phyloP scores from a whole-genome alignment of 129 eudicot species.

The Flaveria sonorensis region DNA sequence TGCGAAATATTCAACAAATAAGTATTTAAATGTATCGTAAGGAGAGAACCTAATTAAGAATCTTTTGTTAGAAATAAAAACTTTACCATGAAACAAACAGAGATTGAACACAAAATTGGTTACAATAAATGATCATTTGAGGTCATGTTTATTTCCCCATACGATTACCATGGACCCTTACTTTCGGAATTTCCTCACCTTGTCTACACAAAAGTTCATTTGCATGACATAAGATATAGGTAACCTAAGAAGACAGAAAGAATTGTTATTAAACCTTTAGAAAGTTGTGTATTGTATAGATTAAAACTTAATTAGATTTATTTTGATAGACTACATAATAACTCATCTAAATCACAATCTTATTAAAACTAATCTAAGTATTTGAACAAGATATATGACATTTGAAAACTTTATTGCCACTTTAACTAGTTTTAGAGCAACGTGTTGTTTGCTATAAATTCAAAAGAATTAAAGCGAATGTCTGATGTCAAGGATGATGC shows the following conservation, averaged over 20 bases:
- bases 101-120: neutral
- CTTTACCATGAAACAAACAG: neutral
- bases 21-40: neutral
- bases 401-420: no score
- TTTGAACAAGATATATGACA: no score
- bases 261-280: neutral
- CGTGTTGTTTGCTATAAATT: no score
- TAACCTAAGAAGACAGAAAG: neutral
- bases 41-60: neutral
- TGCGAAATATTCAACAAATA: neutral
- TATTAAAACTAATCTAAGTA: no score
- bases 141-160: neutral
- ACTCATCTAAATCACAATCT: neutral
- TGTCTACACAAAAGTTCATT: slow-evolving; percentile 11
- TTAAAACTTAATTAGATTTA: neutral
- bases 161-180: neutral
- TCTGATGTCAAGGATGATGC: no score
- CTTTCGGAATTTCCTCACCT: neutral
- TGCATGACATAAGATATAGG: slow-evolving; percentile 1
- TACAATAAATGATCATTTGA: neutral
- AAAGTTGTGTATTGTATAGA: neutral
- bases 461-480: no score
- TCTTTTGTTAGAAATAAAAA: neutral
- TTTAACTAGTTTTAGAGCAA: no score
- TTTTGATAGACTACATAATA: neutral